Conservation (phyloP, 2,329 filamentous ascomycete species). For the Orbilia brochopaga region DNA sequence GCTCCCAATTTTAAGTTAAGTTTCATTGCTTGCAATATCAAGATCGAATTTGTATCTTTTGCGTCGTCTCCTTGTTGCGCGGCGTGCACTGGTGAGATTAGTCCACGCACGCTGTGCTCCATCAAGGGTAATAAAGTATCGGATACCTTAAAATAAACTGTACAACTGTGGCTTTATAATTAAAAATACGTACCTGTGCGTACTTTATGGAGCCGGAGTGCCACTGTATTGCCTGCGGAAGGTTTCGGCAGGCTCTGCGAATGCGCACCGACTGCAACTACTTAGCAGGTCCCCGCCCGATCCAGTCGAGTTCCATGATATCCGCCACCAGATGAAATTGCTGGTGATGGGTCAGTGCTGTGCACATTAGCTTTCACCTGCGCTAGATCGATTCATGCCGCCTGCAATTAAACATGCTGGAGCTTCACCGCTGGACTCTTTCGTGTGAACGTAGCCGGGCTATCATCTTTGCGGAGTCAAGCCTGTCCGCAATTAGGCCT, state of each 20-base stretch:
- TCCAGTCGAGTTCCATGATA: conserved; percentile 40
- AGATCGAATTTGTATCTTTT: neutral
- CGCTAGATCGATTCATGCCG: conserved; percentile 15
- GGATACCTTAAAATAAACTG: neutral
- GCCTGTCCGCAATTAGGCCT: conserved; percentile 1
- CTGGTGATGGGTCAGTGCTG: conserved; percentile 38
- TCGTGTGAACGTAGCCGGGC: neutral
- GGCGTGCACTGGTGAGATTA: too few species aligned
- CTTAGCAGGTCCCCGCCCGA: conserved; percentile 15
- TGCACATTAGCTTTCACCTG: conserved; percentile 19
- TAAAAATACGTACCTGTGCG: conserved; percentile 12
- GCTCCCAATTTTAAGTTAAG: conserved; percentile 18
- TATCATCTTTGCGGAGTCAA: conserved; percentile 18
- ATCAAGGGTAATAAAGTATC: neutral
- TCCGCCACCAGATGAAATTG: conserved; percentile 30
- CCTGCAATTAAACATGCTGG: conserved; percentile 44
- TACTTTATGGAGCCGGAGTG: too few species aligned
- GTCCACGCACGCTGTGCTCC: neutral
- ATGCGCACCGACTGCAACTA: conserved; percentile 33
- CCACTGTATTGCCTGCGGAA: conserved; percentile 49
- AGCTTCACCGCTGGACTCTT: neutral
- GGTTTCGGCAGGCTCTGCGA: conserved; percentile 38
- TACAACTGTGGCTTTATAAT: neutral
- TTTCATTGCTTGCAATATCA: conserved; percentile 22
- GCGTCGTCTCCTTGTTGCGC: conserved; percentile 17